Evolutionary conservation across 805 yeast species (phyloP).

Genomic region (Lipomyces anomalus): DNA sequence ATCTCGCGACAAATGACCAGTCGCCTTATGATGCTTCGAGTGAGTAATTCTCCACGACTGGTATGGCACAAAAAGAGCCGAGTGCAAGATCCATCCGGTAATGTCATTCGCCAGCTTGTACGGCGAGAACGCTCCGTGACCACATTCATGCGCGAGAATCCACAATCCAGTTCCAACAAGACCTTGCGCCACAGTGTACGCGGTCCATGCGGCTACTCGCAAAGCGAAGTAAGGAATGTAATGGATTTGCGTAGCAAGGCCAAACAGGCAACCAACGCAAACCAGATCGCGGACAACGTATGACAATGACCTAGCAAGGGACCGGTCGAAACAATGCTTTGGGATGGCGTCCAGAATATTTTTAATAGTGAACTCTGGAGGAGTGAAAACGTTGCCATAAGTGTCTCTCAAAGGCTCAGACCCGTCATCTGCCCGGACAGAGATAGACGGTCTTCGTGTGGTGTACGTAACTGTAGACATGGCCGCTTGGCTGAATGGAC

Average conservation of each 20-base stretch:
- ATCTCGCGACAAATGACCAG: slow-evolving; percentile 76
- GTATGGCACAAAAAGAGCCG: slow-evolving; percentile 73
- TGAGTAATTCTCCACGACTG: slow-evolving; percentile 83
- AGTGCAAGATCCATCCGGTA: slow-evolving; percentile 80
- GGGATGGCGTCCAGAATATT: slow-evolving; percentile 71
- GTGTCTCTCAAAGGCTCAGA: too few species aligned
- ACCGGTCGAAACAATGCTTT: slow-evolving; percentile 64
- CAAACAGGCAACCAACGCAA: slow-evolving; percentile 39
- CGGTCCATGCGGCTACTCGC: slow-evolving; percentile 56
- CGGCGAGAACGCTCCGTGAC: slow-evolving; percentile 79
- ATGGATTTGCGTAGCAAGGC: slow-evolving; percentile 50
- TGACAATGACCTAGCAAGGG: slow-evolving; percentile 47
- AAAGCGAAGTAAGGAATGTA: slow-evolving; percentile 38
- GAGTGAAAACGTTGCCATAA: slow-evolving; percentile 60
- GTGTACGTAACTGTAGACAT: slow-evolving; percentile 14
- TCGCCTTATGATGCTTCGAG: slow-evolving; percentile 85
- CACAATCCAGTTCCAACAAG: slow-evolving; percentile 71
- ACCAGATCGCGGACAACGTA: slow-evolving; percentile 64
- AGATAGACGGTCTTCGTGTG: slow-evolving; percentile 8
- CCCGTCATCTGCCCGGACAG: too few species aligned
- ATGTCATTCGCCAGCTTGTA: slow-evolving; percentile 66
- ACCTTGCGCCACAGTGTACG: slow-evolving; percentile 52
- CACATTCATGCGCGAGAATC: slow-evolving; percentile 90
- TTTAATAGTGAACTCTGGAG: slow-evolving; percentile 71
- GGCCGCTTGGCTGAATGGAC: too few species aligned